A percentile compares a stretch with the other conserved stretches of the same genome.
These are phyloP conservation scores for Huiozyma sinensis DNA, from an alignment of 805 yeast genomes.

Conservation along the genomic window DNA sequence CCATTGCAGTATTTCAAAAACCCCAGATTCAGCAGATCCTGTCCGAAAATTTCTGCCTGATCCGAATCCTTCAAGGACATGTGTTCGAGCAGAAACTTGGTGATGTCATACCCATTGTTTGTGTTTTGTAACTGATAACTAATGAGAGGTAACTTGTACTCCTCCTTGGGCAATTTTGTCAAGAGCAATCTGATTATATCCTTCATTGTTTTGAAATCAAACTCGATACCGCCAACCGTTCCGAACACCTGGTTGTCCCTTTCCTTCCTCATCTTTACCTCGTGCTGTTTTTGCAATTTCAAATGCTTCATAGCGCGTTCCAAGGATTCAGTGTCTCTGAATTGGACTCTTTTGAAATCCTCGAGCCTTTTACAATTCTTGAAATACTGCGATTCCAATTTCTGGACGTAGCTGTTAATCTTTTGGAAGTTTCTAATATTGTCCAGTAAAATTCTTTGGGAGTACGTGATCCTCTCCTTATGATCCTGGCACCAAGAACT, in stretches of 20 bases:
- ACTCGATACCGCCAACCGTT: constrained; percentile 21
- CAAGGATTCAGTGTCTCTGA: constrained; percentile 17
- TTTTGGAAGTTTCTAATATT: constrained; percentile 44
- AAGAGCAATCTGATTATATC: constrained; percentile 35
- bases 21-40: constrained; percentile 51
- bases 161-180: constrained; percentile 39
- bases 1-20: constrained; percentile 42
- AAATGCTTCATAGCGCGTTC: constrained; percentile 15
- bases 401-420: constrained; percentile 35
- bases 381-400: constrained; percentile 57
- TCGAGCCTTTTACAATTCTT: constrained; percentile 68
- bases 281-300: constrained; percentile 16
- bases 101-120: constrained; percentile 26
- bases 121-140: constrained; percentile 23
- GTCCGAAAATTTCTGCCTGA: constrained; percentile 64
- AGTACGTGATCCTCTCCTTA: constrained; percentile 50
- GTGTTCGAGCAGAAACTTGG: constrained; percentile 21
- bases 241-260: constrained; percentile 23
- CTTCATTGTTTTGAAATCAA: constrained; percentile 28
- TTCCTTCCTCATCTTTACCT: constrained; percentile 17
- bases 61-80: constrained; percentile 33
- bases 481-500: constrained; percentile 68
- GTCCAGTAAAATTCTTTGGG: constrained; percentile 41
- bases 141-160: constrained; percentile 54
- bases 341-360: constrained; percentile 33